Conservation (phyloP, 192 early-diverging fungal genomes). For the Umbelopsis isabellina region DNA sequence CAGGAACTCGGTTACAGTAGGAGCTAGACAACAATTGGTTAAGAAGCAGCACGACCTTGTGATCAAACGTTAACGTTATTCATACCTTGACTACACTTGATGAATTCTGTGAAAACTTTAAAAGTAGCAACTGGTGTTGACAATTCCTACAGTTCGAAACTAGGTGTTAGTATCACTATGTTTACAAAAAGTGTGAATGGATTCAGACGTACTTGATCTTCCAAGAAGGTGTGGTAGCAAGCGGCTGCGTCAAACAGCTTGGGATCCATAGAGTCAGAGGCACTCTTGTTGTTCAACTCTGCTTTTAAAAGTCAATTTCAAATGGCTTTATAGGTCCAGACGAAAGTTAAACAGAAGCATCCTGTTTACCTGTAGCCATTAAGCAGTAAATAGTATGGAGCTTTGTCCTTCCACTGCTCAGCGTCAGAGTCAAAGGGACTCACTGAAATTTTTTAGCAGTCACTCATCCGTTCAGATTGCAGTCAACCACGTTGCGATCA, state of each 20-base stretch:
- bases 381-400: not conserved
- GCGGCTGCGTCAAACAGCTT: constrained; percentile 40
- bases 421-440: not conserved
- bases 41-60: not conserved
- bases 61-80: not conserved
- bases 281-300: not conserved
- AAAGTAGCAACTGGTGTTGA: constrained; percentile 80
- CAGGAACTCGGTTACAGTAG: constrained; percentile 90
- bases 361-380: constrained; percentile 8
- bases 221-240: constrained; percentile 40
- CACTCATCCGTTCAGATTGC: not conserved
- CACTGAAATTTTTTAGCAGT: constrained; percentile 13
- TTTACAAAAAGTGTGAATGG: not conserved
- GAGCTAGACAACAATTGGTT: constrained; percentile 53
- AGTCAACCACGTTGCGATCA: no score
- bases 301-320: not conserved
- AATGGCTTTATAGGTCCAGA: not conserved
- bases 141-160: constrained; percentile 50
- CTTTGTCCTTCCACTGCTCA: not conserved
- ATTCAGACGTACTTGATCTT: constrained; percentile 36
- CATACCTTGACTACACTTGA: constrained; percentile 61
- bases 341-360: not conserved
- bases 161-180: not conserved
- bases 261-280: not conserved
- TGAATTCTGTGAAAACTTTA: constrained; percentile 68